Evolutionary conservation across 1,139 yeast species (phyloP).

Genomic region (Saccharomyces hybrid): DNA sequence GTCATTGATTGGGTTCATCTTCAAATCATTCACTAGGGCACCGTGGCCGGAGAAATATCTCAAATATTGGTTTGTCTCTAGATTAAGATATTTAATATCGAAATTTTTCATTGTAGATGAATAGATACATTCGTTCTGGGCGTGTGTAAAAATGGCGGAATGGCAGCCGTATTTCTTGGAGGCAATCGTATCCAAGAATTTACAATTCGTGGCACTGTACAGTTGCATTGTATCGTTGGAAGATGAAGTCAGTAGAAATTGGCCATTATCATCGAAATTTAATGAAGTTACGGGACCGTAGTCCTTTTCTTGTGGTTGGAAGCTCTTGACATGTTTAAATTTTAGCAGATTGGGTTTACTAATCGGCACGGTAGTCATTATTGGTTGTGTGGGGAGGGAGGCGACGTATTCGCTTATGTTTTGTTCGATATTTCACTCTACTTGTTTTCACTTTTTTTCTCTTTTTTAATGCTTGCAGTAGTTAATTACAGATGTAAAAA

Average conservation of each 20-base stretch:
- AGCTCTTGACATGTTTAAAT: constrained; percentile 47
- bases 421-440: not conserved
- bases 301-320: constrained; percentile 44
- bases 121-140: constrained; percentile 63
- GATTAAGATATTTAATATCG: constrained; percentile 64
- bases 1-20: constrained; percentile 68
- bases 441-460: not conserved
- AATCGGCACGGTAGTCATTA: constrained; percentile 22
- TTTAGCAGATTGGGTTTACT: constrained; percentile 39
- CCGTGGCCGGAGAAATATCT: constrained; percentile 86
- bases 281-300: constrained; percentile 65
- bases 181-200: constrained; percentile 55
- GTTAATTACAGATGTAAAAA: not conserved
- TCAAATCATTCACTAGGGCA: constrained; percentile 60
- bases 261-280: constrained; percentile 82
- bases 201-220: constrained; percentile 66
- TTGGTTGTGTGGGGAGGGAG: not conserved
- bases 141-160: constrained; percentile 76
- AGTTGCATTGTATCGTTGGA: constrained; percentile 78
- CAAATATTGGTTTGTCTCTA: constrained; percentile 70
- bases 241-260: constrained; percentile 66
- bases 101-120: constrained; percentile 77
- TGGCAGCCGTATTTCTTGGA: constrained; percentile 92
- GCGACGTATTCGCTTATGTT: not conserved
- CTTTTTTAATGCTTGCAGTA: not conserved